Evolutionary conservation across 169 alveolate genomes (phyloP), one percentile per base, ranked within the genome.

Genomic region (Hepatocystis sp.): DNA sequence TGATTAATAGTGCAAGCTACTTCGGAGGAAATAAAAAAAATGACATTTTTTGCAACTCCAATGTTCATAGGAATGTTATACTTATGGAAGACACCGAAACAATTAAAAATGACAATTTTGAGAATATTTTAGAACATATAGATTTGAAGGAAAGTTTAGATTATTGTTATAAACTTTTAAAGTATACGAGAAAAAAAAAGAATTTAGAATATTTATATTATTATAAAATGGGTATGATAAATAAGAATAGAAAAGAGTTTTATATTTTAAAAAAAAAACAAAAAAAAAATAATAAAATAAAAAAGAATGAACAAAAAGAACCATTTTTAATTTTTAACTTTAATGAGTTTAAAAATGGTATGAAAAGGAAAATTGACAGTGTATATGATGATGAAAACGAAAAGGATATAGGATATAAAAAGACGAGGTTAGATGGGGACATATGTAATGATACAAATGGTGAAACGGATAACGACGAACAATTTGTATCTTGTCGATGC

Each of bases 111-210:
- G 11, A 53, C 17, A 5, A 49, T 0, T 40, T 42, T 51, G 67
- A 58, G 7, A 42, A 25, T 39, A 17, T 36, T 40, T 42, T 76
- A 60, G 53, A 76, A 7, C 78, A 76, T 21, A 58, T 76, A n/a
- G 76, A 76, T 56, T 56, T 76, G 36, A 76, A 76, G 28, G 55
- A 76, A 40, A 56, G 78, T 23, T 40, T 76, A 39, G 47, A 76
- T 76, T 76, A 76, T 76, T 76, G 88, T 52, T 76, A 56, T 51
- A 76, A 76, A 34, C 40, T 76, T 13, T 76, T 76, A 51, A 76
- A 58, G 56, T 13, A 21, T 27, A 42, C 42, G 10, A 51, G 56
- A 8, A 76, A 52, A 52, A 56, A 36, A 46, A 58, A 58, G 34
- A 46, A 32, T 23, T 32, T 34, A 1, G 58, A 76, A 25, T 76